These are phyloP conservation scores for Lactifluus hygrophoroides DNA, from an alignment of 768 basidiomycete species.

Conservation along the genomic window DNA sequence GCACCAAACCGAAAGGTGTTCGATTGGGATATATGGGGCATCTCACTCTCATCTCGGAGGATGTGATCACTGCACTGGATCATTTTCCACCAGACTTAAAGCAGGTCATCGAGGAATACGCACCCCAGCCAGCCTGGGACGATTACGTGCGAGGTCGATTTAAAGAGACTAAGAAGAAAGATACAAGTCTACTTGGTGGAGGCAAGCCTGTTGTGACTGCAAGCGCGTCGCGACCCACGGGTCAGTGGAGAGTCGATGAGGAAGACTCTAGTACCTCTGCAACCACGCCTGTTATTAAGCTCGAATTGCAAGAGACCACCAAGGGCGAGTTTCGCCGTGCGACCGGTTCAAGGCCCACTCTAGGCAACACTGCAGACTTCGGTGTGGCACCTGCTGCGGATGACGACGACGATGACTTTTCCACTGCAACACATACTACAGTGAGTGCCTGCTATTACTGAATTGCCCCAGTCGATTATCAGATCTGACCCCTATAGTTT, in stretches of 20 bases:
- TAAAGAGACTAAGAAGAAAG: conserved; percentile 76
- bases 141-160: conserved; percentile 82
- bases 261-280: conserved; percentile 21
- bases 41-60: conserved; percentile 89
- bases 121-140: conserved; percentile 80
- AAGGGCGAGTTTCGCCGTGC: conserved; percentile 55
- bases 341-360: conserved; percentile 32
- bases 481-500: conserved; percentile 41
- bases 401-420: conserved; percentile 37
- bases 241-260: conserved; percentile 65
- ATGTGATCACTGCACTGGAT: conserved; percentile 82
- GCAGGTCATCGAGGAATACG: conserved; percentile 50
- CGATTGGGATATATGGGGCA: conserved; percentile 97
- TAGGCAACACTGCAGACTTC: conserved; percentile 58
- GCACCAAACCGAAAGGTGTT: conserved; percentile 64
- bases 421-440: conserved; percentile 36
- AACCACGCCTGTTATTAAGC: conserved; percentile 10
- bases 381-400: conserved; percentile 40
- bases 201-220: conserved; percentile 57
- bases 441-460: conserved; percentile 27
- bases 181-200: conserved; percentile 74
- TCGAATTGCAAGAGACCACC: conserved; percentile 24
- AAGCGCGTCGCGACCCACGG: conserved; percentile 23
- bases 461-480: not conserved
- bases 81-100: conserved; percentile 79